A percentile compares a stretch with the other conserved stretches of the same genome.
phyloP scores from a whole-genome alignment of 805 yeast genomes.

The Debaryomyces tyrocola region DNA sequence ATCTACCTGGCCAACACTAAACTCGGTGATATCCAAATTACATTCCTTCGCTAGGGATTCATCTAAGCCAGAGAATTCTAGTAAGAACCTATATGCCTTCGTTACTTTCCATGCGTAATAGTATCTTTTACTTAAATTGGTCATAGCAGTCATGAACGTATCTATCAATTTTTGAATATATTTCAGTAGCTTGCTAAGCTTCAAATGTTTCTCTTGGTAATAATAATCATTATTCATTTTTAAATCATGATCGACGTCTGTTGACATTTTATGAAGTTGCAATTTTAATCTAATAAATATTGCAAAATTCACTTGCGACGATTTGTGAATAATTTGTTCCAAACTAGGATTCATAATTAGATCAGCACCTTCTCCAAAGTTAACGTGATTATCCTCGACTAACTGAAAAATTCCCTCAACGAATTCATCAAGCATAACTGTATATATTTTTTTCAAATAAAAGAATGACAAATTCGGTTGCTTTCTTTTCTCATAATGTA shows the following conservation, averaged over 20 bases:
- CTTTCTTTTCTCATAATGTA: slow-evolving; percentile 36
- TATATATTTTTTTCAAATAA: slow-evolving; percentile 29
- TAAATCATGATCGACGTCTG: slow-evolving; percentile 15
- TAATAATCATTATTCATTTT: slow-evolving; percentile 13
- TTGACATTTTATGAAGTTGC: slow-evolving; percentile 21
- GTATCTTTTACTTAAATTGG: slow-evolving; percentile 53
- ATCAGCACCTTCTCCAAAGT: slow-evolving; percentile 45
- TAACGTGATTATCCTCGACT: slow-evolving; percentile 25
- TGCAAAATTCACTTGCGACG: slow-evolving; percentile 25
- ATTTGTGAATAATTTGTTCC: slow-evolving; percentile 25
- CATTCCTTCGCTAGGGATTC: slow-evolving; percentile 6
- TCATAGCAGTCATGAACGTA: slow-evolving; percentile 23
- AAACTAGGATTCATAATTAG: slow-evolving; percentile 42
- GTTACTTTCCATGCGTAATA: slow-evolving; percentile 69
- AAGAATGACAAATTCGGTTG: slow-evolving; percentile 30
- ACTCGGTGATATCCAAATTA: too few species aligned
- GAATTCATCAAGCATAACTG: slow-evolving; percentile 27
- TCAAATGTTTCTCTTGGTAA: slow-evolving; percentile 22
- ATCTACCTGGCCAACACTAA: not conserved
- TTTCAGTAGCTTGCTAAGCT: slow-evolving; percentile 24
- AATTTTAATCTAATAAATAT: slow-evolving; percentile 23
- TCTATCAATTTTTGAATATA: slow-evolving; percentile 19
- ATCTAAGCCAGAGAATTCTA: slow-evolving; percentile 22
- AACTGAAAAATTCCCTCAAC: slow-evolving; percentile 31
- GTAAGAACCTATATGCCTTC: slow-evolving; percentile 51